Base-by-base conservation (phyloP, 352 stramenopile genomes). In the Thraustotheca clavata region DNA sequence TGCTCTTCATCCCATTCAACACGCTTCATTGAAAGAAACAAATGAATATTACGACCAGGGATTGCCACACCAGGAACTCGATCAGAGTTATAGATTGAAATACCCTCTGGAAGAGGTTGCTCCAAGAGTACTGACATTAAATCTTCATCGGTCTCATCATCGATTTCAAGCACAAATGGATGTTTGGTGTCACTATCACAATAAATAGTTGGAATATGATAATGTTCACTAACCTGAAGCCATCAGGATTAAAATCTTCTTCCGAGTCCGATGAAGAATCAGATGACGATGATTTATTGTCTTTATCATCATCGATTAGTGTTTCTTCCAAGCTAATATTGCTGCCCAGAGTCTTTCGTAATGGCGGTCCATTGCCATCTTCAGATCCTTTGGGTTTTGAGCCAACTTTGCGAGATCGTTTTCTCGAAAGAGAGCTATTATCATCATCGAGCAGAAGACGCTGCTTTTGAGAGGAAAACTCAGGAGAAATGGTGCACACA, bases 121-220 rank as follows among this genome's bases (percentile, higher is more conserved):
- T 96, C 86, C 6, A 96, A 74, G 6, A 97, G 59, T 2, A 94
- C 88, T 3, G 89, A 94, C 86, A 96, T 94, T 4, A 94, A 67
- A 59, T 97, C 88, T 79, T 96, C 89, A 52, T 96, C 88, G 0
- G 87, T 95, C 72, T 96, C 89, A 60, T 97, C 89, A 54, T 97
- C 89, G 35, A 97, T 93, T 59, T 96, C 86, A 24, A 96, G 68
- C 4, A 96, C 84, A 68, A 95, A 96, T 16, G 87, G 91, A 36
- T 91, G 73, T 49, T 89, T 90, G 16, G 79, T 88, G 65, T 93
- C 84, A 43, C 84, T 89, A 39, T 34, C 59, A 3, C 54, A 12
- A 3, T 24, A 20, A 4, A 63, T n/a, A 16, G 9, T 26, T 12
- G 35, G 11, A 52, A 41, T 33, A 24, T 54, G 7, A 29, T 38